phyloP scores from a whole-genome alignment of 2,329 filamentous ascomycete species.

The Mycosphaerella sp. region DNA sequence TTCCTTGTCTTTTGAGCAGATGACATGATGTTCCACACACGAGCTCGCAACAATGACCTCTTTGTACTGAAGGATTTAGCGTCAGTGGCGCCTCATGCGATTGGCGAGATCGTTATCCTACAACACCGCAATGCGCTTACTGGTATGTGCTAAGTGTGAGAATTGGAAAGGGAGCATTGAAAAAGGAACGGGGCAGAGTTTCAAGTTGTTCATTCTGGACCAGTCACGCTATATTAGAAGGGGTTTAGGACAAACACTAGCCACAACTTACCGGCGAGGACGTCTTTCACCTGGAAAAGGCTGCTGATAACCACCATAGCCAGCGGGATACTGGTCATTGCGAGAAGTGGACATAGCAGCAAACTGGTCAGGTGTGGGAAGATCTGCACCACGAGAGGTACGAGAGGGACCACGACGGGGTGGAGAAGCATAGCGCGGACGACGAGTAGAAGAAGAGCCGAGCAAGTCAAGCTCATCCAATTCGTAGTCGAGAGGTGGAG shows the following conservation, averaged over 20 bases:
- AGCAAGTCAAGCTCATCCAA: constrained; percentile 2
- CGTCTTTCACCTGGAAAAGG: neutral
- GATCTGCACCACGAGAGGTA: neutral
- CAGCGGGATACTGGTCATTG: neutral
- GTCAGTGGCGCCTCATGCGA: no score
- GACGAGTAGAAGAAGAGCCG: neutral
- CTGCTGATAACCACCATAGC: neutral
- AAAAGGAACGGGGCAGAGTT: neutral
- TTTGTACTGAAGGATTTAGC: no score
- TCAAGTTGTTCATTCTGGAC: neutral
- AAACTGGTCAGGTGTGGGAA: constrained; percentile 1
- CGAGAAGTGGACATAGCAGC: neutral
- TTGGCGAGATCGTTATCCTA: no score
- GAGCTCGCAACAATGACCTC: no score
- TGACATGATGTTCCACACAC: no score
- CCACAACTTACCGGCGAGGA: constrained; percentile 1
- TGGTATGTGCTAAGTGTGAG: neutral
- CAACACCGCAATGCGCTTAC: no score
- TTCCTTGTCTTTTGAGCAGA: neutral
- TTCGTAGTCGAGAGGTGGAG: neutral
- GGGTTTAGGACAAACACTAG: neutral
- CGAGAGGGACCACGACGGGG: neutral
- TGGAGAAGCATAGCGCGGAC: neutral
- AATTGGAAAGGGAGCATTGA: neutral
- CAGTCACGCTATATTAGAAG: neutral